A percentile compares a stretch with the other conserved stretches of the same genome.
Conservation (phyloP, 495 filamentous ascomycete species). For the Daldinia concentrica region DNA sequence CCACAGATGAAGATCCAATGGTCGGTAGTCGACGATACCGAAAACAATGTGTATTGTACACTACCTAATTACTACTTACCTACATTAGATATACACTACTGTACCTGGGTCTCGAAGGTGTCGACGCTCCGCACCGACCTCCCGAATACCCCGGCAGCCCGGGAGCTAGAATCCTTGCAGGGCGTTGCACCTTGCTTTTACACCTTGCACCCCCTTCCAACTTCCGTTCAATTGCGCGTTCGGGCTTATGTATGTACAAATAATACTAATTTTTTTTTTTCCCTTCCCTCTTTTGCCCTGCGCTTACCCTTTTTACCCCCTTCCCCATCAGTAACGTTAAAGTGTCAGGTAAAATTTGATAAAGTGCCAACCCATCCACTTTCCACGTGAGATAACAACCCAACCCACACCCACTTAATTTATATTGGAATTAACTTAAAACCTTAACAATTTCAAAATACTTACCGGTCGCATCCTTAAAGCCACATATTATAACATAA, state of each 20-base stretch:
- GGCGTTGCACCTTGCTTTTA: slow-evolving; percentile 44
- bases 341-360: too few relatives aligned
- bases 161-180: slow-evolving; percentile 43
- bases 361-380: too few relatives aligned
- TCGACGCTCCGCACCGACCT: slow-evolving; percentile 43
- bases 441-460: too few relatives aligned
- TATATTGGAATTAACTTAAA: too few relatives aligned
- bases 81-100: background rate
- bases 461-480: fast-evolving
- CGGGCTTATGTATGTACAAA: slow-evolving; percentile 7
- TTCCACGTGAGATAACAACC: too few relatives aligned
- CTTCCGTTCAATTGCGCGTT: slow-evolving; percentile 25
- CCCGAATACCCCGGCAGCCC: slow-evolving; percentile 42
- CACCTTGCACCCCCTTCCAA: slow-evolving; percentile 37
- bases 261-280: background rate
- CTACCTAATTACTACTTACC: background rate
- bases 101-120: slow-evolving; percentile 11
- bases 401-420: too few relatives aligned
- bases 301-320: slow-evolving; percentile 4
- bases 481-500: too few relatives aligned
- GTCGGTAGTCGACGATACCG: background rate
- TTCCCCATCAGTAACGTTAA: too few relatives aligned
- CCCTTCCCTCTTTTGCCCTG: background rate
- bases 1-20: background rate
- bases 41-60: background rate